Conservation (phyloP, 495 filamentous ascomycete genomes). For the Choiromyces venosus region DNA sequence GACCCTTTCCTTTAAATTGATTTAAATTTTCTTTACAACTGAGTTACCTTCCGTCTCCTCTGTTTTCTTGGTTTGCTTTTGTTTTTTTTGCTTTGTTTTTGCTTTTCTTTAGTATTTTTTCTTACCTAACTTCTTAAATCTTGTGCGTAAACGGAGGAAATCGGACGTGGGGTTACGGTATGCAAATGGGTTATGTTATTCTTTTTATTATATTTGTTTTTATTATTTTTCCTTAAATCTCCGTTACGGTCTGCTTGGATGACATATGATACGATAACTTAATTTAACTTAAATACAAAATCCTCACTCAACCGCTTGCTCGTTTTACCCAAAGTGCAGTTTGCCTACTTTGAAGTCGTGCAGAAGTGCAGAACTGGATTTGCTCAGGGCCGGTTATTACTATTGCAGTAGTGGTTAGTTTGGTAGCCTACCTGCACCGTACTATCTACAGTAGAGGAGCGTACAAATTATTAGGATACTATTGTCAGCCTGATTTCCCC, state of each 20-base stretch:
- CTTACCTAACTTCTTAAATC: not conserved
- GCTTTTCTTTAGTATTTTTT: too few relatives aligned
- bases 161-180: not conserved
- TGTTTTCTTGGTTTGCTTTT: not conserved
- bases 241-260: not conserved
- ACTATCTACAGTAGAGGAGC: too few relatives aligned
- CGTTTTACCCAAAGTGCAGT: not conserved
- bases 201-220: not conserved
- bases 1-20: not conserved
- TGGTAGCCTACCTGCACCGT: too few relatives aligned
- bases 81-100: too few relatives aligned
- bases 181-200: not conserved
- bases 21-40: not conserved
- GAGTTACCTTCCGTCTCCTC: not conserved
- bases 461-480: too few relatives aligned
- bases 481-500: too few relatives aligned
- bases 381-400: not conserved
- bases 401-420: too few relatives aligned
- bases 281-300: not conserved
- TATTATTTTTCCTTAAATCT: not conserved
- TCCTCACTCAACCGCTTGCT: not conserved
- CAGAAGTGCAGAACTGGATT: not conserved
- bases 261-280: not conserved
- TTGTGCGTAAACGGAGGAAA: not conserved
- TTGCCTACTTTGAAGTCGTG: not conserved